Percentiles rank a stretch among this genome's conserved stretches.
Evolutionary conservation across 768 basidiomycete genomes (phyloP).

Genomic region (Dioszegia hungarica): DNA sequence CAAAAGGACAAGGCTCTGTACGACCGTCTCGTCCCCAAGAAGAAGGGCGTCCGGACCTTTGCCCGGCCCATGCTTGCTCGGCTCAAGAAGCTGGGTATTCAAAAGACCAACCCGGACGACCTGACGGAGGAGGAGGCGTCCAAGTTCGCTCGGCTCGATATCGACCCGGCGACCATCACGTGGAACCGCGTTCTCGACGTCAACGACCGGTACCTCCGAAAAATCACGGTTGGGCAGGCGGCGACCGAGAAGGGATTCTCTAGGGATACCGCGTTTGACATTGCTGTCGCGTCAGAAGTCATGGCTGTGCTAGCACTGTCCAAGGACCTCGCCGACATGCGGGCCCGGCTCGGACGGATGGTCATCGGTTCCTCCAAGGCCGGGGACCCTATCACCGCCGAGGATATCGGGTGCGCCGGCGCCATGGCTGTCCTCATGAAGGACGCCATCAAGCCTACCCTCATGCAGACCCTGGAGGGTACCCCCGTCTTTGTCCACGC

Average conservation of each 20-base stretch:
- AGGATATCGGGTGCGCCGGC: constrained; percentile 91
- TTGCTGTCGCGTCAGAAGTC: constrained; percentile 91
- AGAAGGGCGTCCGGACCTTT: constrained; percentile 92
- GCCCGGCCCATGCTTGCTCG: constrained; percentile 95
- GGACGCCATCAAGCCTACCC: constrained; percentile 96
- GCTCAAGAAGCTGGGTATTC: constrained; percentile 86
- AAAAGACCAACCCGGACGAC: constrained; percentile 86
- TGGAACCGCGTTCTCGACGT: constrained; percentile 96
- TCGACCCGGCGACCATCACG: constrained; percentile 85
- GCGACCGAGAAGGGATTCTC: constrained; percentile 83
- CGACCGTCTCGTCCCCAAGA: constrained; percentile 80
- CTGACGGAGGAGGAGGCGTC: constrained; percentile 88
- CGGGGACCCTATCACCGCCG: constrained; percentile 88
- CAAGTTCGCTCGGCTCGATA: constrained; percentile 83
- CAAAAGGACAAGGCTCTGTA: constrained; percentile 93
- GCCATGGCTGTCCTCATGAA: constrained; percentile 96
- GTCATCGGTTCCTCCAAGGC: constrained; percentile 89
- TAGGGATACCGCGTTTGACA: constrained; percentile 89
- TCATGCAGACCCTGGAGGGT: constrained; percentile 97
- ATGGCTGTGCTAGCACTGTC: constrained; percentile 96
- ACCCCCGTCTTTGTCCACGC: constrained; percentile 99
- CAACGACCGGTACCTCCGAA: constrained; percentile 94
- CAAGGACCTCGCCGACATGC: constrained; percentile 85
- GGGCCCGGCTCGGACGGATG: constrained; percentile 76
- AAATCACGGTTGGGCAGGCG: constrained; percentile 86